Evolutionary conservation across 1,284 basidiomycete genomes (phyloP).

Genomic region (Rhodofomes roseus): DNA sequence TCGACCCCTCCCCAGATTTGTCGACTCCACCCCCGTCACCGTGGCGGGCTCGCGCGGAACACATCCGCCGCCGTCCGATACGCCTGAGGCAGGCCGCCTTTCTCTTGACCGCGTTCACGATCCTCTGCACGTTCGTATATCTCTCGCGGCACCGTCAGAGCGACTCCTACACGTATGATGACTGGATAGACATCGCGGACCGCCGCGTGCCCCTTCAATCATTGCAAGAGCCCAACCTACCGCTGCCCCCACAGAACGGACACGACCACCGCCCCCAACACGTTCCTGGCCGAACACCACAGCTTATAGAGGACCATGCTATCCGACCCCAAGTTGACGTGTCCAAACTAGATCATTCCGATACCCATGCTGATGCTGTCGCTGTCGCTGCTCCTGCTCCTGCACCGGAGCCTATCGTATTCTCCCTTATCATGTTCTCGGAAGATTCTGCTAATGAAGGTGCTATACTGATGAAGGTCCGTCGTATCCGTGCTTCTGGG

Average conservation of each 20-base stretch:
- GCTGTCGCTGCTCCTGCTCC: background rate
- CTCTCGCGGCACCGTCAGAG: slow-evolving; percentile 9
- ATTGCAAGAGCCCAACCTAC: background rate
- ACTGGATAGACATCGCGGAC: slow-evolving; percentile 5
- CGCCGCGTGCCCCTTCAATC: background rate
- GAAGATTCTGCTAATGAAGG: slow-evolving; percentile 41
- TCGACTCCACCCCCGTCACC: slow-evolving; percentile 7
- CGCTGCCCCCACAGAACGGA: background rate
- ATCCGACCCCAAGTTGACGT: background rate
- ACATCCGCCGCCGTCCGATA: slow-evolving; percentile 11
- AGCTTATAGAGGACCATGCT: background rate
- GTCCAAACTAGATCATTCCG: slow-evolving; percentile 4
- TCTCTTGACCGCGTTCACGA: slow-evolving; percentile 8
- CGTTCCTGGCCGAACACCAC: background rate
- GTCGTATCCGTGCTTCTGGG: background rate
- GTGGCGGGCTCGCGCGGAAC: slow-evolving; percentile 11
- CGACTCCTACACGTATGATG: background rate
- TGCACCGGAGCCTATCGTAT: slow-evolving; percentile 32
- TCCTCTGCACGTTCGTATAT: slow-evolving; percentile 11
- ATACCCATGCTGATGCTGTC: background rate
- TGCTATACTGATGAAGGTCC: slow-evolving; percentile 42
- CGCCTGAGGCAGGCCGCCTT: slow-evolving; percentile 12
- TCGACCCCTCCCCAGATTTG: slow-evolving; percentile 10
- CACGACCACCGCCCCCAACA: background rate
- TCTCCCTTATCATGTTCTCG: slow-evolving; percentile 44